These are phyloP conservation scores for Bipolaris oryzae DNA, from an alignment of 2,329 filamentous ascomycete genomes.

Conservation along the genomic window DNA sequence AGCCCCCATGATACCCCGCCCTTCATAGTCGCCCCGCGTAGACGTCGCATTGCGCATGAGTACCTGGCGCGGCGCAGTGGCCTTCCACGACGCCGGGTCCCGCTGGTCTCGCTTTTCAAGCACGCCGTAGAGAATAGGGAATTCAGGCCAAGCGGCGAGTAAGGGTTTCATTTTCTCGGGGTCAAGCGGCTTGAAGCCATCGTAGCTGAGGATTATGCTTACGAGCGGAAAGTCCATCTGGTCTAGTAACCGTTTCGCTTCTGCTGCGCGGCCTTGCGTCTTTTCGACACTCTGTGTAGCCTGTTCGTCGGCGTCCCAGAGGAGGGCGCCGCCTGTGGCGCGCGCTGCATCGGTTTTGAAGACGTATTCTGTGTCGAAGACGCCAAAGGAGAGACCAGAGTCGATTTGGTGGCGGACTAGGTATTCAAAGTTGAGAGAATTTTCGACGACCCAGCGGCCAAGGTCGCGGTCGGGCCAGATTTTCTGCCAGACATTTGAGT, in stretches of 20 bases:
- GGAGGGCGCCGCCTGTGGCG: conserved; percentile 31
- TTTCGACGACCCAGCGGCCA: conserved; percentile 18
- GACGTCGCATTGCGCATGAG: conserved; percentile 47
- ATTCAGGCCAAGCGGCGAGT: conserved; percentile 32
- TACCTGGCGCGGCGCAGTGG: conserved; percentile 37
- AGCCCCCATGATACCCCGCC: conserved; percentile 42
- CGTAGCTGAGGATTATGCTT: conserved; percentile 47
- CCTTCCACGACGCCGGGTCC: conserved; percentile 35
- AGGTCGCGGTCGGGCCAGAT: conserved; percentile 33
- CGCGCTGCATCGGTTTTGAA: conserved; percentile 44
- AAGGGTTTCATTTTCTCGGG: conserved; percentile 30
- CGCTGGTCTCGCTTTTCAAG: conserved; percentile 30
- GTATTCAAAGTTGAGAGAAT: conserved; percentile 25
- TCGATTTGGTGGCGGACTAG: conserved; percentile 44
- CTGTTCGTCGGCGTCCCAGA: conserved; percentile 32
- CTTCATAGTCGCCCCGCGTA: conserved; percentile 46
- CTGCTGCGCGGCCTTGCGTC: conserved; percentile 23
- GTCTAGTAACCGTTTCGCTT: conserved; percentile 31
- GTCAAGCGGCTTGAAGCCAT: conserved; percentile 36
- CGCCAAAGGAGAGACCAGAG: conserved; percentile 46
- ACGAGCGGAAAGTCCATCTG: conserved; percentile 51
- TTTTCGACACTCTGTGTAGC: conserved; percentile 17
- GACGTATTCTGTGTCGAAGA: conserved; percentile 49
- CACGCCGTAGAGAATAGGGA: conserved; percentile 27
- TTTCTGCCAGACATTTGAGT: conserved; percentile 34